These are phyloP conservation scores for Alternaria arbusti DNA, from an alignment of 2,329 filamentous ascomycete genomes.

Conservation along the genomic window DNA sequence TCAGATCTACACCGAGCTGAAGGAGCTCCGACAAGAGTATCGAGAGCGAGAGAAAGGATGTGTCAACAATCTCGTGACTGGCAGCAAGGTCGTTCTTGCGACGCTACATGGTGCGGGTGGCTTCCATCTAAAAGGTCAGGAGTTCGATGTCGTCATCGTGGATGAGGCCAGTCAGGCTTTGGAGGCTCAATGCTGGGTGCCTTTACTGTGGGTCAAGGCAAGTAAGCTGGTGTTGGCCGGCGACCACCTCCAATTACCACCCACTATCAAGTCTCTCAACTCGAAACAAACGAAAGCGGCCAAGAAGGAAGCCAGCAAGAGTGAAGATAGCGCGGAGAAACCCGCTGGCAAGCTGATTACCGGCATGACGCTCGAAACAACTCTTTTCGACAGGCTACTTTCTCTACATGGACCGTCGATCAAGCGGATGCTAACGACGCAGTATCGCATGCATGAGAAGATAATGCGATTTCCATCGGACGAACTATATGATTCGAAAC, in stretches of 20 bases:
- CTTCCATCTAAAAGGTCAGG: constrained; percentile 76
- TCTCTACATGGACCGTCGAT: constrained; percentile 79
- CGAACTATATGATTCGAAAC: constrained; percentile 81
- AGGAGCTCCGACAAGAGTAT: constrained; percentile 85
- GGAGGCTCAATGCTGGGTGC: constrained; percentile 97
- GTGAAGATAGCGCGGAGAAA: constrained; percentile 46
- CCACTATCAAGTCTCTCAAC: constrained; percentile 84
- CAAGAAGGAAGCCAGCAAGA: constrained; percentile 44
- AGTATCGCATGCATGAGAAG: constrained; percentile 96
- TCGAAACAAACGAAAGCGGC: constrained; percentile 46
- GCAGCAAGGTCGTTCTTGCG: constrained; percentile 86
- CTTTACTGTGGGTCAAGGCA: constrained; percentile 72
- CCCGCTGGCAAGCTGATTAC: constrained; percentile 28
- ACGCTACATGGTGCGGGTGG: constrained; percentile 93
- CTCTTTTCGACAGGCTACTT: constrained; percentile 88
- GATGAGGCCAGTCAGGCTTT: constrained; percentile 96
- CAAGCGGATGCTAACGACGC: constrained; percentile 93
- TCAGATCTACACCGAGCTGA: constrained; percentile 84
- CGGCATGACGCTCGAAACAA: constrained; percentile 77
- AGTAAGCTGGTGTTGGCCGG: constrained; percentile 89
- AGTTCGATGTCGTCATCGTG: constrained; percentile 93
- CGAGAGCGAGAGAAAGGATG: constrained; percentile 83
- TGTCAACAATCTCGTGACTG: constrained; percentile 74
- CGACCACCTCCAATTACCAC: constrained; percentile 91
- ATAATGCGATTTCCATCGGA: constrained; percentile 96